Conservation (phyloP, 2,329 filamentous ascomycete genomes). For the Monosporascus cannonballus region DNA sequence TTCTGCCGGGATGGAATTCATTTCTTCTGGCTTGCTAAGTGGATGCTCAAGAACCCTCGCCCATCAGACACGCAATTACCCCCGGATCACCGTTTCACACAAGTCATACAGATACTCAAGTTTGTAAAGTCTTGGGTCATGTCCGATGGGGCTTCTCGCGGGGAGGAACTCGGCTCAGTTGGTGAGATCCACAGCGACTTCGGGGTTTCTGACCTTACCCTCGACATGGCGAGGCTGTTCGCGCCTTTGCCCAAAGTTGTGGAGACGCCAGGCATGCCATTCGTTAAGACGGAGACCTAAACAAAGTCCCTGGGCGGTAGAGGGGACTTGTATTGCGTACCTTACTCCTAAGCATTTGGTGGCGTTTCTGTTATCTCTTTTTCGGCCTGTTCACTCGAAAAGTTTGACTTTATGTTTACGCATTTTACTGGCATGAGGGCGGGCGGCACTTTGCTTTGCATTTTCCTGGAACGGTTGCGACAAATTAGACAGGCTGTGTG, state of each 20-base stretch:
- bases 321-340: conserved; percentile 7
- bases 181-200: conserved; percentile 63
- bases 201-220: conserved; percentile 55
- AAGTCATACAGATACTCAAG: conserved; percentile 56
- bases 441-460: conserved; percentile 29
- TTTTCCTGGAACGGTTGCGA: conserved; percentile 27
- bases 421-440: conserved; percentile 27
- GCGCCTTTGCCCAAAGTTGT: conserved; percentile 48
- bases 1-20: conserved; percentile 68
- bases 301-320: conserved; percentile 2
- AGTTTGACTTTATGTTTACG: conserved; percentile 22
- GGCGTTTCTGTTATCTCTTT: conserved; percentile 25
- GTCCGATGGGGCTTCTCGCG: conserved; percentile 57
- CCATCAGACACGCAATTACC: conserved; percentile 46
- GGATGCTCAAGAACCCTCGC: conserved; percentile 54
- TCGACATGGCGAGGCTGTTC: conserved; percentile 68
- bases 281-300: conserved; percentile 35
- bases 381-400: conserved; percentile 15
- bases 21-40: conserved; percentile 66
- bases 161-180: conserved; percentile 62
- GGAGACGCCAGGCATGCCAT: conserved; percentile 35
- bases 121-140: conserved; percentile 54
- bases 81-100: conserved; percentile 53
- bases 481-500: conserved; percentile 27
- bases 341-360: conserved; percentile 19